Evolutionary conservation across 179 eudicot species (phyloP), one percentile per base, ranked within the genome.

Genomic region (Carnegiea gigantea): DNA sequence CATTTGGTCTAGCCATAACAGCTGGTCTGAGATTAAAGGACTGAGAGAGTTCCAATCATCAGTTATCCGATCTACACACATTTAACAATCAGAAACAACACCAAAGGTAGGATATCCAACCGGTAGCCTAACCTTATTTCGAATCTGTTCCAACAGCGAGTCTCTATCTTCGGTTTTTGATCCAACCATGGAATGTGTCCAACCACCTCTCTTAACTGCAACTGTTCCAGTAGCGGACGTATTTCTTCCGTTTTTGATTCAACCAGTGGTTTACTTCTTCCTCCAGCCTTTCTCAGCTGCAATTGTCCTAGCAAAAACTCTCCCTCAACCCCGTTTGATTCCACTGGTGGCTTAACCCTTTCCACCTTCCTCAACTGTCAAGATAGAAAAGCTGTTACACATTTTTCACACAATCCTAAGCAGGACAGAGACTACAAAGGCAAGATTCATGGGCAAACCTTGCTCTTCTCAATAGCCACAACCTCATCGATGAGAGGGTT

Each of bases 401-500:
- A 43, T 38, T 30, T 64, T 36, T 36, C 21, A 21, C 13, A 36
- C 23, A 77, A 24, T 53, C 44, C n/a, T 15, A 76, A 40, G 36
- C 18, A 65, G 11, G 10, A 10, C 5, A 71, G 51, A 64, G 23
- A 80, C 40, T 28, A 59, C 33, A 38, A 78, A 51, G 9, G 62
- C 53, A 62, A 26, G 53, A 78, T 44, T 62, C 40, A n/a, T 46
- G 13, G 28, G 81, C 86, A 83, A 46, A 96, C 99, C 95, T 91
- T 94, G 97, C 93, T 96, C 90, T 92, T 94, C 85, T 93, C 99
- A 83, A 87, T 92, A 70, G 96, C 94, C 83, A 87, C 92, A 73
- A 94, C 97, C 76, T 92, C 99, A 84, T 92, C 97, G 54, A 96
- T 91, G 75, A 96, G 92, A 84, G 99, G 99, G 82, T 91, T 94